Evolutionary conservation across 768 basidiomycete genomes (phyloP).

Genomic region (Tricholoma bakamatsutake): DNA sequence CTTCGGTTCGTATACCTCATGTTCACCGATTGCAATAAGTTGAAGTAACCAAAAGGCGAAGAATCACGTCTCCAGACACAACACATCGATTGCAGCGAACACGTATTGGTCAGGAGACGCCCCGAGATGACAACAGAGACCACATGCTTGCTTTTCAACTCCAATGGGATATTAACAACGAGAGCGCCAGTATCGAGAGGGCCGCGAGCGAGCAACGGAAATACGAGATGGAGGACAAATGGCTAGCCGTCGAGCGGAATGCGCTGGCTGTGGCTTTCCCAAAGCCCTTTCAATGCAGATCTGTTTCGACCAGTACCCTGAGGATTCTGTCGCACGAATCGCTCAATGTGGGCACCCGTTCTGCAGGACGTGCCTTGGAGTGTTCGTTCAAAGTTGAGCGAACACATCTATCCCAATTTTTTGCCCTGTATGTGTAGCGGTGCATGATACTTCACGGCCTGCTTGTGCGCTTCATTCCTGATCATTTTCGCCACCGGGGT

Average conservation of each 20-base stretch:
- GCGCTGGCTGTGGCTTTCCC: conserved; percentile 22
- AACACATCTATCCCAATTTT: conserved; percentile 53
- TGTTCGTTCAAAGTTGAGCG: conserved; percentile 39
- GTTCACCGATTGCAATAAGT: neutral
- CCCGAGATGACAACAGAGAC: neutral
- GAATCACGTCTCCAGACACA: neutral
- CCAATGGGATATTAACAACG: neutral
- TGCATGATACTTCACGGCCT: conserved; percentile 12
- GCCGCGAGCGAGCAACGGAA: conserved; percentile 32
- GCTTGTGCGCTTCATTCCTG: neutral
- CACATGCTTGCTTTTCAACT: neutral
- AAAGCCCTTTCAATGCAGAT: conserved; percentile 43
- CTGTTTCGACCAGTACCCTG: conserved; percentile 40
- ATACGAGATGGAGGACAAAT: conserved; percentile 32
- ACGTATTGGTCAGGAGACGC: neutral
- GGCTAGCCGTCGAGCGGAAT: conserved; percentile 26
- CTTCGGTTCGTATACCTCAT: neutral
- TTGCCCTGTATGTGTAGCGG: conserved; percentile 50
- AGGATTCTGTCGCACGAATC: conserved; percentile 17
- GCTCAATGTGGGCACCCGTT: conserved; percentile 42
- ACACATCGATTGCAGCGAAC: neutral
- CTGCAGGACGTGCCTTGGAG: conserved; percentile 48
- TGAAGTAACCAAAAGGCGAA: neutral
- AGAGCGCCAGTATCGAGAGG: neutral
- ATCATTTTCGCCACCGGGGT: neutral